Evolutionary conservation across 1,284 basidiomycete species (phyloP), one percentile per base, ranked within the genome.

Genomic region (Sparassis latifolia): DNA sequence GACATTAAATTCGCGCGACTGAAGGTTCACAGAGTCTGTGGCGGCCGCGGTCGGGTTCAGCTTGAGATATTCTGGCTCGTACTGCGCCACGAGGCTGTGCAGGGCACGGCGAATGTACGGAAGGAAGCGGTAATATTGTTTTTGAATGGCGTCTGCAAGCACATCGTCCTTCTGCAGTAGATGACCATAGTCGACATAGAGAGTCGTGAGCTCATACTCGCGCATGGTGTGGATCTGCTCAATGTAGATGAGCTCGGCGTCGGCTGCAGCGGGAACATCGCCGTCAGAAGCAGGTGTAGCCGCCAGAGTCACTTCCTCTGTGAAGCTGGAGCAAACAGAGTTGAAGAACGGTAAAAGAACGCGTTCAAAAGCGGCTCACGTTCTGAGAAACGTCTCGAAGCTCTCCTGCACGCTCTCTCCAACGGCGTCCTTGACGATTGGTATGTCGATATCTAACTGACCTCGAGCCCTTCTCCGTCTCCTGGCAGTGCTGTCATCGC

Each of bases 111-210:
- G 85, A 43, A 99, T 79, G 69, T 92, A 99, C 0, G 96, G 96
- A 4, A 98, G 74, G 71, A 98, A 98, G 62, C 96, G 86, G 66
- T 97, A 98, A 69, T 99, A 99, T 65, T 97, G 92, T 51, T 84
- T 86, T 59, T 90, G 86, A 57, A 99, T 92, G 3, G 96, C 95
- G 52, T 88, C 82, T 0, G 95, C 94, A 7, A 99, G 84, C 1
- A 95, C 85, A 58, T 95, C 92, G 65, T 98, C 94, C 51, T 85
- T 80, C 62, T 89, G 84, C 28, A 97, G 79, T 28, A 99, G 77
- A 66, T 99, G 95, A 10, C 84, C 81, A 57, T 89, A 98, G 73
- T 98, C 95, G 67, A 99, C 89, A 63, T 97, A 99, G 60, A 99
- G 85, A 0, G 96, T 99, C 2, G 92, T 92, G 48, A 96, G 77